Evolutionary conservation across 306 rosid species (phyloP), one percentile per base, ranked within the genome.

Genomic region (Vigna trinervia): DNA sequence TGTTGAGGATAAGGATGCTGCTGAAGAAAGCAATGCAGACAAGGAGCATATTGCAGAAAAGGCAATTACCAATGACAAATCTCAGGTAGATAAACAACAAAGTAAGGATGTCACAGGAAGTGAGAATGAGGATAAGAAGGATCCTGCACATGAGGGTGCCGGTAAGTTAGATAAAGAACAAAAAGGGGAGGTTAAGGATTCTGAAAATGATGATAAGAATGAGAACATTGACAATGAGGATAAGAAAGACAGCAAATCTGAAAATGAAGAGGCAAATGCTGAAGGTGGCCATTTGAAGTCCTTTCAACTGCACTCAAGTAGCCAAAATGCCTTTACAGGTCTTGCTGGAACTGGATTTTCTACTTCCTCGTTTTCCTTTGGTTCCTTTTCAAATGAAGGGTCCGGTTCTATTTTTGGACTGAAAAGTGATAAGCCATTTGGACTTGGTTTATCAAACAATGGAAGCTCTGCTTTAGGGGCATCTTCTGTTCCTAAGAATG

Each of bases 301-400:
- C 74, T 95, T 95, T 74, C 97, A 88, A 80, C 95, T 85, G 82
- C 96, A 90, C 61, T 95, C 98, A 0, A 90, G 93, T 80, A 89
- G 86, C 82, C 95, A 92, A 86, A 95, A 95, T 85, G 98, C 98
- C 74, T 95, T 95, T 81, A 95, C 97, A 13, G 96, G 96, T 84
- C 91, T 95, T 84, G 89, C 95, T 56, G 98, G 97, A 65, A 86
- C 96, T 36, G 97, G 98, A 14, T 90, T 89, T 82, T 89, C 98
- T n/a, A 28, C 91, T 8, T 79, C 96, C 52, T 64, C 87, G 2
- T 92, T 92, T 84, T 94, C 98, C 67, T 94, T 94, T 51, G 98
- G 96, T 45, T 56, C 93, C 69, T 8, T 79, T 23, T 83, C 91
- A 46, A 94, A 51, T 38, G 91, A 85, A 5, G 91, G 92, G 38